These are phyloP conservation scores for Hypoxylon sp. DNA, from an alignment of 2,329 filamentous ascomycete species.

Conservation along the genomic window DNA sequence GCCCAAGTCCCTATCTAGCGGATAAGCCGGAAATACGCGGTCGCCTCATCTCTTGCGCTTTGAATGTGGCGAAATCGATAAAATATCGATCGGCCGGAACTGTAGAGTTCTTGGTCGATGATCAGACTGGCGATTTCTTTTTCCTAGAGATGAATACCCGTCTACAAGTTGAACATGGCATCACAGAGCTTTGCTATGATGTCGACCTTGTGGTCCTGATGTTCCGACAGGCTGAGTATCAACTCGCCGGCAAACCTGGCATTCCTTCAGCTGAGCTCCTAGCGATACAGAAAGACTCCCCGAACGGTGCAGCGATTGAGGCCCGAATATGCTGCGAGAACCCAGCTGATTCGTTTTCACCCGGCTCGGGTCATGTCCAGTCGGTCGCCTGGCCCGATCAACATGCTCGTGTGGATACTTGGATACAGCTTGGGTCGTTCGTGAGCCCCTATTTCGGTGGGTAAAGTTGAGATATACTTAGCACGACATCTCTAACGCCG, in stretches of 20 bases:
- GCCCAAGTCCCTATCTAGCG: constrained; percentile 72
- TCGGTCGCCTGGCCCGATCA: constrained; percentile 67
- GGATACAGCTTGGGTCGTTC: constrained; percentile 70
- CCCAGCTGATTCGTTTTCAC: constrained; percentile 70
- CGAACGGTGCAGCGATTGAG: constrained; percentile 57
- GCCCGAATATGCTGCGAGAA: constrained; percentile 63
- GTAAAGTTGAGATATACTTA: background rate
- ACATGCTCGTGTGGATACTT: constrained; percentile 72
- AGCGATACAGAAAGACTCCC: constrained; percentile 29
- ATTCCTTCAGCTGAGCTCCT: constrained; percentile 38
- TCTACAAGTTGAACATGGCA: constrained; percentile 83
- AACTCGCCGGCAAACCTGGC: constrained; percentile 46
- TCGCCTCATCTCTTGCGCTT: constrained; percentile 43
- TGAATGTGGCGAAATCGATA: constrained; percentile 43
- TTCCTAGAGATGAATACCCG: constrained; percentile 70
- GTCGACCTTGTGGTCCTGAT: constrained; percentile 77
- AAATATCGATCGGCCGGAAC: constrained; percentile 56
- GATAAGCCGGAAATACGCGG: constrained; percentile 53
- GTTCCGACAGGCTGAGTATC: constrained; percentile 56
- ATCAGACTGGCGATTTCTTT: constrained; percentile 72
- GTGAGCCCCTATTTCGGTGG: constrained; percentile 71
- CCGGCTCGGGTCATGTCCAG: constrained; percentile 71
- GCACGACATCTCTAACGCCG: constrained; percentile 4
- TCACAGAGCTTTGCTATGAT: constrained; percentile 82
- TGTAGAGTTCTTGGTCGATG: constrained; percentile 74